Evolutionary conservation across 768 basidiomycete species (phyloP), one percentile per base, ranked within the genome.

Genomic region (Mycena filopes): DNA sequence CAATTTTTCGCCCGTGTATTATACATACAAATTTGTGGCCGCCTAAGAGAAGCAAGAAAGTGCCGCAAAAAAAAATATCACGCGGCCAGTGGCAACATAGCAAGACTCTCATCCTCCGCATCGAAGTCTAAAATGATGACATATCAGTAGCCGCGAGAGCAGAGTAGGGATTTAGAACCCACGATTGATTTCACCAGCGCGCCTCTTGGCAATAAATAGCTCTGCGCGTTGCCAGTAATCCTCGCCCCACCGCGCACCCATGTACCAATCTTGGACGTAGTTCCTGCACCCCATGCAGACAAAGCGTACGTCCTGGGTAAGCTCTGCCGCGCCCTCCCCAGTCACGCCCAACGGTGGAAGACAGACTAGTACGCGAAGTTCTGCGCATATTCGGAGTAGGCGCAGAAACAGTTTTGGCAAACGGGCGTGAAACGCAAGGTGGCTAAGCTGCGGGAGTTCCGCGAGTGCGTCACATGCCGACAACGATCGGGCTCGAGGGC

Each of bases 171-270:
- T n/a, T n/a, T n/a, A 3, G 16, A 7, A 53, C 51, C 16, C 18
- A 53, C 51, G 36, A 40, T 53, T 13, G 9, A 23, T 53, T 23
- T 38, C 23, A 2, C 25, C 21, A 7, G 23, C 15, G 8, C 51
- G 36, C 21, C 36, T n/a, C 36, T 31, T 18, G 18, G 23, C 51
- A 40, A 53, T 38, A 21, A 53, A 53, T 15, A 9, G 8, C 23
- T 53, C 51, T 7, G 51, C 51, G 13, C 36, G 36, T 23, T 23
- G 36, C 51, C 51, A 53, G 20, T 53, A 53, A 25, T 53, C 51
- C 18, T 10, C 36, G 51, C 51, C 51, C 20, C 18, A 38, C 25
- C 40, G 36, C 5, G 51, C 36, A 8, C 51, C 51, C 23, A 36
- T n/a, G 15, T 40, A 40, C 51, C 51, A 53, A 23, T 53, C 51